A percentile compares a stretch with the other conserved stretches of the same genome.
Evolutionary conservation across 148 eudicot species (phyloP).

Genomic region (Vaccinium darrowii): DNA sequence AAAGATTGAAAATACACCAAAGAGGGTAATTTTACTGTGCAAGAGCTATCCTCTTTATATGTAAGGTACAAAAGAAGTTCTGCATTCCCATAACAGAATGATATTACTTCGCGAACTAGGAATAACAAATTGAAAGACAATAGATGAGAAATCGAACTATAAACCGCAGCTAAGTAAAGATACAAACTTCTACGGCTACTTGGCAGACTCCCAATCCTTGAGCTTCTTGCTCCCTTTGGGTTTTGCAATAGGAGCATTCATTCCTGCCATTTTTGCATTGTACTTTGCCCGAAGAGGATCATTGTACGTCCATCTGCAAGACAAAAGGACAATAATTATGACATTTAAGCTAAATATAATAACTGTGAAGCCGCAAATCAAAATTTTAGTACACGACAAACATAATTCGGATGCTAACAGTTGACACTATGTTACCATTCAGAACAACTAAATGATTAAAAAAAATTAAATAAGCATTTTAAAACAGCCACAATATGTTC

Average conservation of each 20-base stretch:
- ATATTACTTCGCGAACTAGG: background rate
- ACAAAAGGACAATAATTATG: background rate
- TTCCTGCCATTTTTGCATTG: conserved; percentile 33
- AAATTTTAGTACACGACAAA: background rate
- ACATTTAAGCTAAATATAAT: background rate
- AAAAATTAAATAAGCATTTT: background rate
- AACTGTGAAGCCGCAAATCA: background rate
- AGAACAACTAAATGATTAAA: background rate
- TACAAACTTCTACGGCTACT: background rate
- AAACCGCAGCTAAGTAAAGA: background rate
- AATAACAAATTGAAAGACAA: background rate
- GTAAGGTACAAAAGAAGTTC: background rate
- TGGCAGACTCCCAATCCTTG: conserved; percentile 18
- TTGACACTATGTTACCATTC: too few species aligned
- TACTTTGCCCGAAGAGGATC: conserved; percentile 30
- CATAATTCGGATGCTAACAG: background rate
- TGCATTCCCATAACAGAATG: background rate
- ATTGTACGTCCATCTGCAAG: conserved; percentile 29
- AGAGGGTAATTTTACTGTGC: background rate
- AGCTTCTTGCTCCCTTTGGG: conserved; percentile 31
- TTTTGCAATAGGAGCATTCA: conserved; percentile 29
- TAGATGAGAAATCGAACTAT: background rate
- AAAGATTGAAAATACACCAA: too few species aligned
- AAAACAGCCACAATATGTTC: background rate
- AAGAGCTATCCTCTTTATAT: background rate